Conservation (phyloP, 306 rosid species). For the Rubus parviflorus region DNA sequence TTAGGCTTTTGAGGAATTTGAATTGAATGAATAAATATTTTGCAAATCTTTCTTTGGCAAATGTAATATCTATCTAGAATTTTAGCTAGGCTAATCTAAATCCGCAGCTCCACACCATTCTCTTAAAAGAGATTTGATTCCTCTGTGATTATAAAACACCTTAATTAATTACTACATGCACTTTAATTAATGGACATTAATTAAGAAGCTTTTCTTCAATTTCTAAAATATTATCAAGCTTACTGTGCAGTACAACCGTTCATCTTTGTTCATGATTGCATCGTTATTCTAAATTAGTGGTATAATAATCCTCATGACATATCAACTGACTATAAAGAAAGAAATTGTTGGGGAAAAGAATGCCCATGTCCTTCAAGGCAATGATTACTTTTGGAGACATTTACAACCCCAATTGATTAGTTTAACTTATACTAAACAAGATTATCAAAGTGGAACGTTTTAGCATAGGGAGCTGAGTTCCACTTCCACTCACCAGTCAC, state of each 20-base stretch:
- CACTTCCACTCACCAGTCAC: conserved; percentile 13
- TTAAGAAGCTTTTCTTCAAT: not conserved
- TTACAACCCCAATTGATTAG: not conserved
- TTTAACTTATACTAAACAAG: not conserved
- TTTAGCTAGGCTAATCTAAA: conserved; percentile 4
- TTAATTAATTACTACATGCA: conserved; percentile 5
- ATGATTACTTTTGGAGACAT: conserved; percentile 22
- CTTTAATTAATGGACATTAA: conserved; percentile 19
- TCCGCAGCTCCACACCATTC: conserved; percentile 13
- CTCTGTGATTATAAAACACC: conserved; percentile 8
- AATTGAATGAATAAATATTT: not conserved
- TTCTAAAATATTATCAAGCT: not conserved
- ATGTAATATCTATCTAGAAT: not conserved
- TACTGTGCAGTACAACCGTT: conserved; percentile 15
- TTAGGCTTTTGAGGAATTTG: conserved; percentile 23
- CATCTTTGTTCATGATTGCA: conserved; percentile 23
- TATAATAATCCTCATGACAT: conserved; percentile 9
- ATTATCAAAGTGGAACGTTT: conserved; percentile 13
- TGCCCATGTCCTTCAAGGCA: conserved; percentile 19
- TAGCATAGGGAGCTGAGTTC: conserved; percentile 21
- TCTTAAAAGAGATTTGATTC: conserved; percentile 26
- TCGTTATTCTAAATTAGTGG: conserved; percentile 2
- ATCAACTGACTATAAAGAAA: conserved; percentile 8
- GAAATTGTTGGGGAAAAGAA: conserved; percentile 11
- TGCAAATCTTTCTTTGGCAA: conserved; percentile 8